Conservation (phyloP, 371 early-diverging fungal genomes). For the Mucor circinelloides region DNA sequence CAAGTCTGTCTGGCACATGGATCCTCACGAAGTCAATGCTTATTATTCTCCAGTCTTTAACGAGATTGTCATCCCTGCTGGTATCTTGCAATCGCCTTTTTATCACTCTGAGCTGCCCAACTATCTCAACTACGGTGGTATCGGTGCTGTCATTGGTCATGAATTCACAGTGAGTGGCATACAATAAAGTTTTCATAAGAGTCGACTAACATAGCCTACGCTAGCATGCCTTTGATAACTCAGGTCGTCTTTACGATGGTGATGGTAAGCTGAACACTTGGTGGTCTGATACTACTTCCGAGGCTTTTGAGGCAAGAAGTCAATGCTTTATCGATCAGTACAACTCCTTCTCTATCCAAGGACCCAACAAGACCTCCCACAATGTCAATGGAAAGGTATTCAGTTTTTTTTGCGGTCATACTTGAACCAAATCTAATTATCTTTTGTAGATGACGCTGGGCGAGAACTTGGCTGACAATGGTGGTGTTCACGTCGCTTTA, state of each 20-base stretch:
- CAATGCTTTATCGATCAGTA: conserved; percentile 74
- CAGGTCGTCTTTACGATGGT: conserved; percentile 59
- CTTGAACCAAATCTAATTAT: background rate
- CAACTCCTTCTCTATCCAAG: conserved; percentile 42
- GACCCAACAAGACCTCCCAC: conserved; percentile 21
- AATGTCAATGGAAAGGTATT: conserved; percentile 55
- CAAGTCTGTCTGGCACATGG: conserved; percentile 55
- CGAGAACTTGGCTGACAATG: conserved; percentile 81
- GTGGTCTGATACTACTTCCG: conserved; percentile 63
- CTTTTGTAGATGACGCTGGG: conserved; percentile 53
- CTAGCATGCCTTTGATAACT: conserved; percentile 54
- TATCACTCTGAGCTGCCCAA: conserved; percentile 44
- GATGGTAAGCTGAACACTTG: conserved; percentile 53
- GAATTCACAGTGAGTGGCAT: conserved; percentile 55
- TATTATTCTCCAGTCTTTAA: conserved; percentile 58
- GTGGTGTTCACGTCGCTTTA: conserved; percentile 57
- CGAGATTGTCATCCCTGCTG: conserved; percentile 65
- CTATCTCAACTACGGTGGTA: conserved; percentile 62
- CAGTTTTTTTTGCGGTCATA: no score
- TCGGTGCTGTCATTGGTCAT: conserved; percentile 65
- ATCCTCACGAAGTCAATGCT: conserved; percentile 64
- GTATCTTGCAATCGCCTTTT: conserved; percentile 58
- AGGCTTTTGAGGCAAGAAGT: conserved; percentile 52
- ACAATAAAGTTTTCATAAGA: background rate
- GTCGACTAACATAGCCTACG: no score